phyloP scores from a whole-genome alignment of 1,284 basidiomycete genomes.

The Inonotus hispidus region DNA sequence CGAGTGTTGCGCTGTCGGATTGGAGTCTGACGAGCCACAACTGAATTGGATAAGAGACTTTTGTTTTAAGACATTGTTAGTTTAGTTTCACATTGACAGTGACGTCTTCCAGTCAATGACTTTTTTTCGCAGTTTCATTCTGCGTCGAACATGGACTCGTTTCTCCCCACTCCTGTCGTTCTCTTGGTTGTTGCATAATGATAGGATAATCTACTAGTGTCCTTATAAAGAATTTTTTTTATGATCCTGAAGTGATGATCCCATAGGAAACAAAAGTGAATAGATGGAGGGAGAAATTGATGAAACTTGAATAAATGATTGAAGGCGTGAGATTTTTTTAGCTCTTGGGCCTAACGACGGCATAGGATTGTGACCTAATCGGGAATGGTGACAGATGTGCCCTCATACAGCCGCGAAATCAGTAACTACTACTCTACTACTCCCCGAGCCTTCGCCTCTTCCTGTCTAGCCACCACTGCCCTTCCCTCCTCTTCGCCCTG shows the following conservation, averaged over 20 bases:
- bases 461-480: not conserved
- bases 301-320: not conserved
- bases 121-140: not conserved
- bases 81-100: constrained; percentile 10
- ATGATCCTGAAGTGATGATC: no score
- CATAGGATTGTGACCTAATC: no score
- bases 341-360: not conserved
- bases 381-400: not conserved
- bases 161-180: not conserved
- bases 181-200: not conserved
- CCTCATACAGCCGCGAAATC: constrained; percentile 14
- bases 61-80: constrained; percentile 14
- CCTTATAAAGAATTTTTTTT: not conserved
- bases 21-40: constrained; percentile 78
- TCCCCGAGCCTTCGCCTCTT: no score
- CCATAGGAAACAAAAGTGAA: no score
- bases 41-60: constrained; percentile 18
- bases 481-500: not conserved
- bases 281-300: no score
- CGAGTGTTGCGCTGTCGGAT: constrained; percentile 54
- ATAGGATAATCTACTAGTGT: constrained; percentile 2
- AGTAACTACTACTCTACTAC: not conserved
- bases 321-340: not conserved
- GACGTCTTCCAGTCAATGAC: not conserved
- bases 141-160: not conserved